Percentiles rank a stretch among this genome's conserved stretches.
Conservation (phyloP, 2,329 filamentous ascomycete species). For the Meredithiella fracta region DNA sequence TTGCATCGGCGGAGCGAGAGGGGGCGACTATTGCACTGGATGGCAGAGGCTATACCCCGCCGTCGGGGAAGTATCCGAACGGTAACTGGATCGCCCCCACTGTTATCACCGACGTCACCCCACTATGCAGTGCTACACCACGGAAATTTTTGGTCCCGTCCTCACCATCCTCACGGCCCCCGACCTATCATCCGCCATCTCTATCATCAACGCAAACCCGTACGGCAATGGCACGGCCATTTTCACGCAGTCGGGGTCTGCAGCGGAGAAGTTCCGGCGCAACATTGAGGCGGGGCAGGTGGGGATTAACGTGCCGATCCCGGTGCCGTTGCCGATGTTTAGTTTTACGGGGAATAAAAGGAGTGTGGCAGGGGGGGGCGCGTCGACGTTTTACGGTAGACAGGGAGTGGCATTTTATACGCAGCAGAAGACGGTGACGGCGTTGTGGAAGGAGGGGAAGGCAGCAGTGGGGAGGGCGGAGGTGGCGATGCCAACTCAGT, state of each 20-base stretch:
- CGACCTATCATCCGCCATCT: conserved; percentile 63
- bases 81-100: conserved; percentile 64
- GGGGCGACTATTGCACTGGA: conserved; percentile 72
- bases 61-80: conserved; percentile 52
- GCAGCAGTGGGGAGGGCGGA: conserved; percentile 70
- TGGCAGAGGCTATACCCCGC: conserved; percentile 55
- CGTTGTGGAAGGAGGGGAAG: conserved; percentile 45
- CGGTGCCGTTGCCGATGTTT: conserved; percentile 54
- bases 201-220: conserved; percentile 70
- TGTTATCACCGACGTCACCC: conserved; percentile 65
- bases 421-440: conserved; percentile 93
- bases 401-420: conserved; percentile 91
- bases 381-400: conserved; percentile 88
- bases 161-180: conserved; percentile 66
- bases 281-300: conserved; percentile 75
- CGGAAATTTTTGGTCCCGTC: conserved; percentile 77
- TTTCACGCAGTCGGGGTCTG: conserved; percentile 64
- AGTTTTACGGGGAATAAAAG: conserved; percentile 70
- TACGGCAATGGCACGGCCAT: conserved; percentile 78
- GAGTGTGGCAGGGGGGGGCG: conserved; percentile 78
- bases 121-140: conserved; percentile 67
- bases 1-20: conserved; percentile 61
- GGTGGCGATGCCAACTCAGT: conserved; percentile 60
- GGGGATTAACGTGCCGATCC: conserved; percentile 72
- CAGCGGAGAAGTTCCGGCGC: conserved; percentile 61